These are phyloP conservation scores for Apiospora phragmitis DNA, from an alignment of 2,329 filamentous ascomycete genomes.

Conservation along the genomic window DNA sequence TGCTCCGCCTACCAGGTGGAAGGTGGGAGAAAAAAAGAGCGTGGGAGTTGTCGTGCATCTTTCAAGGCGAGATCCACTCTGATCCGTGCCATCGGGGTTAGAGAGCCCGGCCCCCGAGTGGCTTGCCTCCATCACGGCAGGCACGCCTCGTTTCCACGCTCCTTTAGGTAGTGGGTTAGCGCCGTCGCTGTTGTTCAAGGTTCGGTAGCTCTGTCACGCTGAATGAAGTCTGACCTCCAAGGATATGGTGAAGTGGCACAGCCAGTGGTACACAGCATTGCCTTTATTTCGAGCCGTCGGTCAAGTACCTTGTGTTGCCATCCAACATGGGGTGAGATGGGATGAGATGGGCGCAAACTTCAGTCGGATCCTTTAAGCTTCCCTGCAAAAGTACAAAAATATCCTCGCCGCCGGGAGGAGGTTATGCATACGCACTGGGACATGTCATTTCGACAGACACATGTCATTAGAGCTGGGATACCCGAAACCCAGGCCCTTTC, in stretches of 20 bases:
- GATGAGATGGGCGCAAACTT: not conserved
- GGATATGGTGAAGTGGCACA: not conserved
- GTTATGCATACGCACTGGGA: not conserved
- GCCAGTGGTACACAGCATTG: not conserved
- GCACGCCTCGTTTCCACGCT: not conserved
- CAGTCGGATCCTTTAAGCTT: not conserved
- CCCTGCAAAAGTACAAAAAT: not conserved
- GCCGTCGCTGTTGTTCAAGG: not conserved
- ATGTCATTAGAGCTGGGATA: not conserved
- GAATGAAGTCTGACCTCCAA: not conserved
- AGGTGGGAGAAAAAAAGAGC: not conserved
- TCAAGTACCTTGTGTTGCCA: slow-evolving; percentile 1
- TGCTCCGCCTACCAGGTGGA: not conserved
- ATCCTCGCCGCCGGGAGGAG: not conserved
- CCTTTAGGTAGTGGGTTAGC: not conserved
- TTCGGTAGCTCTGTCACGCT: not conserved
- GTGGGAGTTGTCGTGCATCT: not conserved
- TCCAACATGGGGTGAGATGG: not conserved
- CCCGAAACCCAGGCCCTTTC: slow-evolving; percentile 8
- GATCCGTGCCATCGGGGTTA: not conserved
- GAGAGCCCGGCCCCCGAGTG: not conserved
- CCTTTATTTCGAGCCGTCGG: slow-evolving; percentile 4
- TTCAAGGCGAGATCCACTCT: not conserved
- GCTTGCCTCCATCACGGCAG: not conserved
- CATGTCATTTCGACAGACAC: slow-evolving; percentile 4